Evolutionary conservation across 208 protist genomes (phyloP), one percentile per base, ranked within the genome.

Genomic region (Leishmania gerbilli): DNA sequence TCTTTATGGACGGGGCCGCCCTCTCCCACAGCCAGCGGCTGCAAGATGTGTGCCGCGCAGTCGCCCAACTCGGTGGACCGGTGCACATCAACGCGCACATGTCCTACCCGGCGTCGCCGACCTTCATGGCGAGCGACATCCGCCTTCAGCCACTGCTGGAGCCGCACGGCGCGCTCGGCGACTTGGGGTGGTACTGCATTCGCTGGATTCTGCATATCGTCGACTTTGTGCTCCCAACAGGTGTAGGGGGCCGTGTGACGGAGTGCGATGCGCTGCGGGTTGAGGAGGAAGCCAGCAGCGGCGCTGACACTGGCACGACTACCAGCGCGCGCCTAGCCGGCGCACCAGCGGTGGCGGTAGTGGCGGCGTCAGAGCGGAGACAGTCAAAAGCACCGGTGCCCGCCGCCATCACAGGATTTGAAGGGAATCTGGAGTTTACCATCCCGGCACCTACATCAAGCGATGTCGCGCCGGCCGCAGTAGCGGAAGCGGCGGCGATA

Each of bases 121-220:
- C 81, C n/a, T 93, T 93, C 72, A 79, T 92, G 55, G 65, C 83
- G 7, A 87, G 74, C 55, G 91, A 93, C 81, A 93, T 96, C 81
- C 91, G 91, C 67, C 45, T 93, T 34, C 84, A 93, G 69, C 84
- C 86, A 40, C 69, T 76, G 37, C 74, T 93, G 74, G 91, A 95
- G 84, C 89, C 91, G 51, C 80, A 90, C n/a, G 91, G 92, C 34
- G 90, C 87, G 7, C 83, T 96, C 21, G 91, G 92, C 19, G 91
- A 96, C 76, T 78, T 93, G 79, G 92, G 92, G 13, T 96, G 92
- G 92, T 95, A 96, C 85, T 91, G 88, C 77, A 88, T 96, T 31
- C 90, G 92, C 49, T 88, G 86, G 84, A 89, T 93, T 45, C 78
- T 95, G 78, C 92, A 95, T 75, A 45, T 93, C 21, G 71, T 95